Evolutionary conservation across 1,284 basidiomycete species (phyloP).

Genomic region (Pholiota adiposa): DNA sequence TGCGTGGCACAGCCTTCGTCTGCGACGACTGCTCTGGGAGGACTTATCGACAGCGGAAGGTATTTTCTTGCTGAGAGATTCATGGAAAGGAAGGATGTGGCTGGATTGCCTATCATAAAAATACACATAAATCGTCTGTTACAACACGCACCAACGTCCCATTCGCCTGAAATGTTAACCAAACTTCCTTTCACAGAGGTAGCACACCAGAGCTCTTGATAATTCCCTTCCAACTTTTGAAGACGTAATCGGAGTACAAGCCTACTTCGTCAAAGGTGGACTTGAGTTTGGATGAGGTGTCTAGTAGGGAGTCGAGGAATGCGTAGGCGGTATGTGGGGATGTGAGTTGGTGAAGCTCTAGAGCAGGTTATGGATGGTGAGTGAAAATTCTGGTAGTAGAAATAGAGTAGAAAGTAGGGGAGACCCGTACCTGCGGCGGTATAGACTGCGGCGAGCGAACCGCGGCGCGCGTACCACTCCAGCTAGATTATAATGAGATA

Average conservation of each 20-base stretch:
- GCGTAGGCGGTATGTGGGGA: slow-evolving; percentile 65
- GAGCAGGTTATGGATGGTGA: neutral
- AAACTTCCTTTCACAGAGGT: neutral
- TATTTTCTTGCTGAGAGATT: no score
- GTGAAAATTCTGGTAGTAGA: neutral
- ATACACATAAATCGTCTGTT: neutral
- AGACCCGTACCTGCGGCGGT: slow-evolving; percentile 54
- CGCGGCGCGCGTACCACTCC: slow-evolving; percentile 69
- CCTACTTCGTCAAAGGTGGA: slow-evolving; percentile 50
- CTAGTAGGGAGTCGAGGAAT: slow-evolving; percentile 69
- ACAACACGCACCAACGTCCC: no score
- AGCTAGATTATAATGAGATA: slow-evolving; percentile 42
- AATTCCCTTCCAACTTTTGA: slow-evolving; percentile 71
- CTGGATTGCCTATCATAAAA: neutral
- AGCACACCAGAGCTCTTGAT: slow-evolving; percentile 64
- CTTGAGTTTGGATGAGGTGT: slow-evolving; percentile 46
- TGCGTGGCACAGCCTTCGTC: no score
- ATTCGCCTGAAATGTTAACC: no score
- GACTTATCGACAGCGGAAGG: no score
- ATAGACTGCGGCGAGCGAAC: slow-evolving; percentile 66
- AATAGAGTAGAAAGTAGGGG: neutral
- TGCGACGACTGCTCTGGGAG: no score
- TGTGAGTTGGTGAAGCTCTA: slow-evolving; percentile 76
- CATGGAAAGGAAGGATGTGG: no score
- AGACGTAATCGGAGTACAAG: slow-evolving; percentile 61